These are phyloP conservation scores for Cryoendolithus antarcticus DNA, from an alignment of 2,329 filamentous ascomycete genomes.

Conservation along the genomic window DNA sequence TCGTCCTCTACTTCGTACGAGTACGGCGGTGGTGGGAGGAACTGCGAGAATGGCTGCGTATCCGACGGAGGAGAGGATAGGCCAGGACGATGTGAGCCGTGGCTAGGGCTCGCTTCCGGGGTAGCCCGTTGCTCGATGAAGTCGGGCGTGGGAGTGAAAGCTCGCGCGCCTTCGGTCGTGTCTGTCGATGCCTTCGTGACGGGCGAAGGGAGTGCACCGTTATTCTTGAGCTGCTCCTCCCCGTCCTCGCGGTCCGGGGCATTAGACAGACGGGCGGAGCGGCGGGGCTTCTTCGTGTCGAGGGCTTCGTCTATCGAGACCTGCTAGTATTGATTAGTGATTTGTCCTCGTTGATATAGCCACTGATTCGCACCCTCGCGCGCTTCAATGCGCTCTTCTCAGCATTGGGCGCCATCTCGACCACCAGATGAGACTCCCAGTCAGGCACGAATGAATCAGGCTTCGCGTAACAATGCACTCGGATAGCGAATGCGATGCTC, in stretches of 20 bases:
- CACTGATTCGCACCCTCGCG: conserved; percentile 47
- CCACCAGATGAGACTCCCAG: too few relatives aligned
- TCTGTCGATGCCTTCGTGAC: conserved; percentile 53
- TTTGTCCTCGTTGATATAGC: too few relatives aligned
- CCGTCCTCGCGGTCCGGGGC: conserved; percentile 11
- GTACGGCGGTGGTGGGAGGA: conserved; percentile 56
- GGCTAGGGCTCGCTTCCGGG: conserved; percentile 24
- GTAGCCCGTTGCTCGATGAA: conserved; percentile 34
- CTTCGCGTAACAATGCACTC: too few relatives aligned
- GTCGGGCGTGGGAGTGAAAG: background rate
- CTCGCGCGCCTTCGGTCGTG: conserved; percentile 1
- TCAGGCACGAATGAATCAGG: too few relatives aligned
- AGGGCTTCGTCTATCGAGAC: conserved; percentile 50
- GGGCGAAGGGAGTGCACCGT: conserved; percentile 66
- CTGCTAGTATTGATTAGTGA: conserved; percentile 30
- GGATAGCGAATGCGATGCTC: too few relatives aligned
- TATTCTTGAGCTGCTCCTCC: conserved; percentile 43
- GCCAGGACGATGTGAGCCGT: conserved; percentile 24
- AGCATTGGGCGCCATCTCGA: conserved; percentile 15
- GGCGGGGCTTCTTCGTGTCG: conserved; percentile 72
- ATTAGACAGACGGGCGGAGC: conserved; percentile 47
- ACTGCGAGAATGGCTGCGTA: conserved; percentile 72
- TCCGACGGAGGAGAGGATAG: conserved; percentile 58
- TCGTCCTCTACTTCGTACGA: conserved; percentile 80
- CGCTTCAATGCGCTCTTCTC: conserved; percentile 83